Base-by-base conservation (phyloP, 2,329 filamentous ascomycete genomes). In the Aureobasidium sp. region DNA sequence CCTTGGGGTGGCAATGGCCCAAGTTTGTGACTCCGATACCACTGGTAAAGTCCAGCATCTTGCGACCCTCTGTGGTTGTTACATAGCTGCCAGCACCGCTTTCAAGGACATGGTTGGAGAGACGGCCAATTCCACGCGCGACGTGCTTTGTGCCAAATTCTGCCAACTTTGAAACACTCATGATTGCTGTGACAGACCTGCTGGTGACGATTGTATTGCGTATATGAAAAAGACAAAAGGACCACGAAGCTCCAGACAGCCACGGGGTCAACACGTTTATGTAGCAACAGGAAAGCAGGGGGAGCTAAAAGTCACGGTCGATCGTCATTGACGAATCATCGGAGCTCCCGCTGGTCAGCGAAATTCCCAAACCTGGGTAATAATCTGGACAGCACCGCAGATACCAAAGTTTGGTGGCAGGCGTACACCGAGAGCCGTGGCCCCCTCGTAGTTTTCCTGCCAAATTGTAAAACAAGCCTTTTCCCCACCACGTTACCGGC, bases 1-100 rank as follows among this genome's bases (percentile, higher is more conserved):
- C 65, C 12, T 56, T 60, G 2, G 68, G 66, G 55, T 70, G 66
- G 53, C 67, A 69, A 50, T 70, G 66, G 32, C 66, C 66, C 12
- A 68, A 57, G 40, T 68, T 68, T 8, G 63, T 60, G 53, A 68
- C 66, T 24, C 64, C 66, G 54, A 68, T 68, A 42, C 66, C 66
- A 32, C 56, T 61, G 8, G 65, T 68, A 60, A 68, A 66, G 51
- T 68, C 66, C 45, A 68, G 62, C 53, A 64, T 61, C 41, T 58
- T 60, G 19, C 59, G 56, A 6, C 64, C 65, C 6, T 56, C 57
- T 6, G 57, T 57, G 55, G 60, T 68, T 16, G 63, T 67, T 37
- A 68, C 61, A 56, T 66, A 65, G 58, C 63, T 64, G 37, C 65
- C 65, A 19, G 56, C 57, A 24, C 65, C 65, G 45, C 58, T 60